Evolutionary conservation across 805 yeast species (phyloP).

Genomic region (Pichia heedii): DNA sequence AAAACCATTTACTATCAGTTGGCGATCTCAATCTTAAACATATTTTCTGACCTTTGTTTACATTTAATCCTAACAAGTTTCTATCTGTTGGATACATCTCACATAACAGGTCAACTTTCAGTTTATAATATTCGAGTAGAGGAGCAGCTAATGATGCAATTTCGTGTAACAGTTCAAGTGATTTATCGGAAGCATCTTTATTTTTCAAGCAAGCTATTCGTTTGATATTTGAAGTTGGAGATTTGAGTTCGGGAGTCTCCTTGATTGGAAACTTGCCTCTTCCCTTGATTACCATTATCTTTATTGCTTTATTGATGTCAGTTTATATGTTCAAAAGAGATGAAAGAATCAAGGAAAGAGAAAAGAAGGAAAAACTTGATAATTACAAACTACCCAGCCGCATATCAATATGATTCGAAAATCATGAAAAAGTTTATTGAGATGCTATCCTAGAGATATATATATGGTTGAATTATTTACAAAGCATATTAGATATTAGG

Average conservation of each 20-base stretch:
- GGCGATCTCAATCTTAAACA: constrained; percentile 61
- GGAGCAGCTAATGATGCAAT: constrained; percentile 70
- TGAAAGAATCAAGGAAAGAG: no score
- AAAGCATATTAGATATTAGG: no score
- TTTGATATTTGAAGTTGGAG: constrained; percentile 26
- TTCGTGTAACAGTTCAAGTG: constrained; percentile 53
- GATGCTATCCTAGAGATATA: no score
- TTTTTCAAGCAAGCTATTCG: constrained; percentile 39
- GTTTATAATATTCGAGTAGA: constrained; percentile 56
- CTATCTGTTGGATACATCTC: constrained; percentile 75
- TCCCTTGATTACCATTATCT: constrained; percentile 21
- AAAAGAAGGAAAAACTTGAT: no score
- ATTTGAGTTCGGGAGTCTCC: constrained; percentile 16
- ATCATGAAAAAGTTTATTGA: no score
- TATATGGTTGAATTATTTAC: no score
- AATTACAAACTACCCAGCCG: no score
- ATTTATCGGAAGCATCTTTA: constrained; percentile 36
- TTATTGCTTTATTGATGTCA: no score
- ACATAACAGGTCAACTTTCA: constrained; percentile 57
- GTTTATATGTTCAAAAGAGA: neutral
- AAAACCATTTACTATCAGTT: constrained; percentile 41
- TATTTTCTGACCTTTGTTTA: constrained; percentile 67
- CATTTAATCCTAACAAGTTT: constrained; percentile 69
- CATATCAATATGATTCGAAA: no score
- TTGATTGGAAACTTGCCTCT: constrained; percentile 10